These are phyloP conservation scores for Triangularia setosa DNA, from an alignment of 2,329 filamentous ascomycete species.

Conservation along the genomic window DNA sequence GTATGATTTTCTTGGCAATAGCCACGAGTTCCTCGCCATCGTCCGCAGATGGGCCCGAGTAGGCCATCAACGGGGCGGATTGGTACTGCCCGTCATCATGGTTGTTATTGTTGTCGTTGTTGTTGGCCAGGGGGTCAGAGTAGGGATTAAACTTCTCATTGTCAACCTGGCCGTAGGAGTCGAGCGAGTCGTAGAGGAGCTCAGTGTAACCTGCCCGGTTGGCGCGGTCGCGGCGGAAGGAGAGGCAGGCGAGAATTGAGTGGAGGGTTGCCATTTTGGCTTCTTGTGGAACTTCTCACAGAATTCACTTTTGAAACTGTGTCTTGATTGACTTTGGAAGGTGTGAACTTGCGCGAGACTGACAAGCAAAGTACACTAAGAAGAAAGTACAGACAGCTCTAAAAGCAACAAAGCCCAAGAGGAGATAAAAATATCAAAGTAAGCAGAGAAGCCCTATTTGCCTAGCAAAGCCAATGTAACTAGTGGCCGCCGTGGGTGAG, in stretches of 20 bases:
- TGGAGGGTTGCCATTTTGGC: constrained; percentile 1
- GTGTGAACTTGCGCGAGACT: neutral
- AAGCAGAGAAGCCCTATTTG: neutral
- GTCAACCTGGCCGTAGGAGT: neutral
- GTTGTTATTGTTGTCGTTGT: no score
- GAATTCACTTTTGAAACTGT: neutral
- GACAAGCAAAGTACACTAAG: neutral
- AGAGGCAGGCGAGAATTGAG: neutral
- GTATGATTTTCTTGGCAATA: constrained; percentile 14
- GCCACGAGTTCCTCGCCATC: constrained; percentile 9
- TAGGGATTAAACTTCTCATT: neutral
- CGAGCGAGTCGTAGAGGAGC: neutral
- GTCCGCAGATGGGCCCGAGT: neutral
- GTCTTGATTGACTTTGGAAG: neutral
- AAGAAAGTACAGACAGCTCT: neutral
- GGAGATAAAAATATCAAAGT: neutral
- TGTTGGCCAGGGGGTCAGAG: neutral
- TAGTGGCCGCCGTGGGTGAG: constrained; percentile 6
- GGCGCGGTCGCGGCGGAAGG: neutral
- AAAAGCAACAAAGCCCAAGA: neutral
- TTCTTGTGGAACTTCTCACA: neutral
- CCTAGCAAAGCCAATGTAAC: neutral
- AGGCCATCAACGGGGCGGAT: neutral
- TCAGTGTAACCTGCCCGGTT: neutral
- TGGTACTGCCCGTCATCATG: neutral